Percentiles rank a stretch among this genome's conserved stretches.
Conservation (phyloP, 1,284 basidiomycete species). For the Pseudozyma sp. region DNA sequence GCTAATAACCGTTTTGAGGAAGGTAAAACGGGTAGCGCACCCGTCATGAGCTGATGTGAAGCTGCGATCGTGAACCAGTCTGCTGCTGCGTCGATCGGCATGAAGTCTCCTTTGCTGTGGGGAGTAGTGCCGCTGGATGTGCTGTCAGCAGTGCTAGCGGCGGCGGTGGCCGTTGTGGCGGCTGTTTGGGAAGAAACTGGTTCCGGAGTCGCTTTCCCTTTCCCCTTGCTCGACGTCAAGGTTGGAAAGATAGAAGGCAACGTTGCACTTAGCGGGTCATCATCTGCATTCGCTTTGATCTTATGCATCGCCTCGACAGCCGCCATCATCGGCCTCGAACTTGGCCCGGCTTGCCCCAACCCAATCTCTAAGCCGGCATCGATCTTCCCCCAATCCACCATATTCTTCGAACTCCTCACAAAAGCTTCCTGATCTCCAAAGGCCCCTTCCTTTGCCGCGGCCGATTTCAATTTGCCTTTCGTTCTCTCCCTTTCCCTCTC, state of each 20-base stretch:
- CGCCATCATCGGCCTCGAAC: constrained; percentile 33
- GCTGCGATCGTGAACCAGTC: constrained; percentile 59
- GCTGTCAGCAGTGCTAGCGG: constrained; percentile 11
- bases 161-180: constrained; percentile 7
- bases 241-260: constrained; percentile 29
- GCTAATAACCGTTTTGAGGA: constrained; percentile 15
- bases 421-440: constrained; percentile 75
- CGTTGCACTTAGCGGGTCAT: constrained; percentile 23
- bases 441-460: constrained; percentile 18
- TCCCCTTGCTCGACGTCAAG: constrained; percentile 30
- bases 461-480: too few relatives aligned
- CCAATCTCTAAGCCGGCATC: constrained; percentile 27
- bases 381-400: constrained; percentile 71
- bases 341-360: constrained; percentile 20
- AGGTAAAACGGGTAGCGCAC: constrained; percentile 45
- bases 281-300: constrained; percentile 23
- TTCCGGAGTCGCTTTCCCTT: constrained; percentile 42
- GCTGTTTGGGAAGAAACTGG: not conserved
- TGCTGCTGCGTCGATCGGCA: constrained; percentile 22
- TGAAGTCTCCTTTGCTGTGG: not conserved
- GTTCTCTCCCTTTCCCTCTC: constrained; percentile 14
- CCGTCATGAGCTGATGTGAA: constrained; percentile 47
- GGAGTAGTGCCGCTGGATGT: constrained; percentile 2
- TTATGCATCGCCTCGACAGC: constrained; percentile 33
- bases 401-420: constrained; percentile 80